Percentiles rank a stretch among this genome's conserved stretches.
Evolutionary conservation across 495 filamentous ascomycete genomes (phyloP).

Genomic region (Hyaloscypha bicolor): DNA sequence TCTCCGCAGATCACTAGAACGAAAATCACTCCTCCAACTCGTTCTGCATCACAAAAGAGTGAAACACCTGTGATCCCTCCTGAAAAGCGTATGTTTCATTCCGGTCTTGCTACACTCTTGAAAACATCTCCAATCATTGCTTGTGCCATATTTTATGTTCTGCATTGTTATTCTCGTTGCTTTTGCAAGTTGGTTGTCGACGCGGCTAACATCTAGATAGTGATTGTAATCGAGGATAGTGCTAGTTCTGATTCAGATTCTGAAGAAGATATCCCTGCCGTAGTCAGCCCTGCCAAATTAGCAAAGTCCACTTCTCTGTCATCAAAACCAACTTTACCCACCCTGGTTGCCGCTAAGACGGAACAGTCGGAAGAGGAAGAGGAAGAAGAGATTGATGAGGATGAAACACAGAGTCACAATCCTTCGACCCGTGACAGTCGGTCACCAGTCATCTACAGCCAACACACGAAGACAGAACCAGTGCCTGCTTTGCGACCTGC

Average conservation of each 20-base stretch:
- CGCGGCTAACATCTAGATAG: slow-evolving; percentile 3
- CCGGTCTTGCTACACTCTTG: background rate
- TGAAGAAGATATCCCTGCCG: slow-evolving; percentile 17
- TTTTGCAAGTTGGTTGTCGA: background rate
- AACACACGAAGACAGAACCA: slow-evolving; percentile 6
- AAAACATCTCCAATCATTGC: background rate
- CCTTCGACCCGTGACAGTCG: slow-evolving; percentile 27
- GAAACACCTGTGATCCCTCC: background rate
- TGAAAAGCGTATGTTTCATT: slow-evolving; percentile 8
- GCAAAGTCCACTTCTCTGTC: background rate
- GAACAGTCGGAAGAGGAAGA: slow-evolving; percentile 13
- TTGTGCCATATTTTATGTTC: background rate
- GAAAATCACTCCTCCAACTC: slow-evolving; percentile 5
- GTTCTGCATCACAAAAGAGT: slow-evolving; percentile 3
- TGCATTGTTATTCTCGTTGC: background rate
- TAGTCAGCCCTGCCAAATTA: slow-evolving; percentile 7
- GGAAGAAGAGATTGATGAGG: slow-evolving; percentile 13
- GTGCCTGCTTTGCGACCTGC: background rate
- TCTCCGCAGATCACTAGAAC: background rate
- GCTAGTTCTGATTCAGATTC: slow-evolving; percentile 11
- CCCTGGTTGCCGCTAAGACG: background rate
- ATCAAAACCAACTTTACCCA: background rate
- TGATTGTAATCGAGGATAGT: background rate
- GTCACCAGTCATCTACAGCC: slow-evolving; percentile 29
- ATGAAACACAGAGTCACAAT: slow-evolving; percentile 18